Percentiles rank a stretch among this genome's conserved stretches.
phyloP scores from a whole-genome alignment of 257 asterid species.

The Oldenlandia corymbosa region DNA sequence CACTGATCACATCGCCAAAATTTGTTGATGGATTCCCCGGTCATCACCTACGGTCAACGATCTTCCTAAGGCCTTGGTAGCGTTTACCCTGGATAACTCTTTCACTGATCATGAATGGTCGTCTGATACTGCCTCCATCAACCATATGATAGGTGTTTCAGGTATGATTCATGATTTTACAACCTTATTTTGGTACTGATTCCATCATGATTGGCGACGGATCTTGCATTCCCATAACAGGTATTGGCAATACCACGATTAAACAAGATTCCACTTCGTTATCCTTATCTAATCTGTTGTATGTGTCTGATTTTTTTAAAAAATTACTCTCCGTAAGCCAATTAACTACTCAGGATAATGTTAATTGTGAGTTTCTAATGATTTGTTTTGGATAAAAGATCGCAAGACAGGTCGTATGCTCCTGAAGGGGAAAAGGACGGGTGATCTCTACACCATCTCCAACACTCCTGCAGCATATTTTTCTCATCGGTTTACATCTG shows the following conservation, averaged over 20 bases:
- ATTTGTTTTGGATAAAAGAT: neutral
- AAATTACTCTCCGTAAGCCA: neutral
- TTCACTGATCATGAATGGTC: neutral
- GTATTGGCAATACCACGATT: neutral
- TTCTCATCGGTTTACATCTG: neutral
- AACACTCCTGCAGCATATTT: no score
- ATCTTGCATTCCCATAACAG: neutral
- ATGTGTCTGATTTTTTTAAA: neutral
- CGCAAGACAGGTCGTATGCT: neutral
- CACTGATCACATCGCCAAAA: neutral
- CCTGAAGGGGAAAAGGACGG: neutral
- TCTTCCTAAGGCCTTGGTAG: neutral
- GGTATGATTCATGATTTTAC: neutral
- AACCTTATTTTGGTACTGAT: neutral
- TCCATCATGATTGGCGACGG: neutral
- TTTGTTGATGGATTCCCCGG: neutral
- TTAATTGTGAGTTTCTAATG: neutral
- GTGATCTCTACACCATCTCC: neutral
- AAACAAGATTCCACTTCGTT: no score
- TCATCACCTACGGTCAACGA: neutral
- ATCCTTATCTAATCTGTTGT: no score
- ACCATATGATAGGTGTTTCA: neutral
- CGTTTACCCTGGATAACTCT: neutral
- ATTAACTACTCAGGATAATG: neutral
- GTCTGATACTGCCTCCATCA: neutral